Conservation (phyloP, 208 protist species). For the Acanthamoeba quina region DNA sequence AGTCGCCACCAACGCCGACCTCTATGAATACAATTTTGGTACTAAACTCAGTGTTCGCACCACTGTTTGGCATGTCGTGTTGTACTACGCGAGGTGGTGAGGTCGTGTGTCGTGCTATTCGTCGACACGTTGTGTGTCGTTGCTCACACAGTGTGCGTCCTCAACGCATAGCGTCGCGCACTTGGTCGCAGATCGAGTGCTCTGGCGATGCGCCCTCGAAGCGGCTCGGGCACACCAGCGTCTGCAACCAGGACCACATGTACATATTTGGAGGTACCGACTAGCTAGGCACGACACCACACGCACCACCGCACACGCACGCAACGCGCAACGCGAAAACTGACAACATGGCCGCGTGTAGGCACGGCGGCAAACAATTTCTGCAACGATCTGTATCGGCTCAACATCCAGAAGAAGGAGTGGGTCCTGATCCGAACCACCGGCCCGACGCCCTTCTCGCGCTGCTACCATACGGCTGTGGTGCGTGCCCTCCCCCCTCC, state of each 20-base stretch:
- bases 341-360: no score
- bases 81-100: background rate
- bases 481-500: background rate
- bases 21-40: slow-evolving; percentile 24
- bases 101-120: background rate
- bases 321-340: no score
- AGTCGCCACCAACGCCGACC: slow-evolving; percentile 2
- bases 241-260: slow-evolving; percentile 6
- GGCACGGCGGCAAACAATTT: background rate
- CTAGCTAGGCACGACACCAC: no score
- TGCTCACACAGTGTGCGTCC: background rate
- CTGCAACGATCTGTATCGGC: background rate
- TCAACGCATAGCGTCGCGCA: background rate
- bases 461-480: slow-evolving; percentile 30
- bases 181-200: background rate
- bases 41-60: background rate
- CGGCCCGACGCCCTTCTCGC: background rate
- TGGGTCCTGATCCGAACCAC: background rate
- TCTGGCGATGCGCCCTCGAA: slow-evolving; percentile 50
- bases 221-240: slow-evolving; percentile 7
- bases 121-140: background rate
- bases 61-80: background rate
- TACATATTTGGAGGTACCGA: slow-evolving; percentile 68
- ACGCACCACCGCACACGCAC: no score
- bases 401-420: background rate